Conservation (phyloP, 768 basidiomycete species). For the Tylopilus subfusipes region DNA sequence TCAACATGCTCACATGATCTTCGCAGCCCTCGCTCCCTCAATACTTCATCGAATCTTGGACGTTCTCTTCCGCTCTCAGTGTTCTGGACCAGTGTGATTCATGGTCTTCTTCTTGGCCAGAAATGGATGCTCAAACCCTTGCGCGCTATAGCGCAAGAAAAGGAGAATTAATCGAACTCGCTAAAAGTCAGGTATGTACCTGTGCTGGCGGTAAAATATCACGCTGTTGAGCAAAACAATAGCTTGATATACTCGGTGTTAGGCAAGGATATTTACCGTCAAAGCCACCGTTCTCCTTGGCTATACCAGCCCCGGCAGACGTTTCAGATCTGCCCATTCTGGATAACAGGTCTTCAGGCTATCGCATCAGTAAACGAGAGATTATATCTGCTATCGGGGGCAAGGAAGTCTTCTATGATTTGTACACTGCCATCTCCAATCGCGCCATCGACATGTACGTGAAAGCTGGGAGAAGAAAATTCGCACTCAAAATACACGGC, state of each 20-base stretch:
- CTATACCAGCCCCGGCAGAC: slow-evolving; percentile 24
- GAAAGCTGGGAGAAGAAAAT: slow-evolving; percentile 78
- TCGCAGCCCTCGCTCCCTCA: slow-evolving; percentile 49
- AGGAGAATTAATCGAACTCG: slow-evolving; percentile 89
- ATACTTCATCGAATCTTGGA: slow-evolving; percentile 91
- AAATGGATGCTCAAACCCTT: slow-evolving; percentile 45
- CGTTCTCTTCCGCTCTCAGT: slow-evolving; percentile 83
- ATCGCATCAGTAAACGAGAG: slow-evolving; percentile 54
- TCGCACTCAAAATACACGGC: slow-evolving; percentile 81
- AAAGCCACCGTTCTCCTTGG: slow-evolving; percentile 67
- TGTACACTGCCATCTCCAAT: slow-evolving; percentile 74
- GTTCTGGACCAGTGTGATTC: slow-evolving; percentile 75
- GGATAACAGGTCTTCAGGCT: slow-evolving; percentile 22
- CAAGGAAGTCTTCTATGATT: slow-evolving; percentile 64
- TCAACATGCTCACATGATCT: slow-evolving; percentile 17
- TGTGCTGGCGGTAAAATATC: not conserved
- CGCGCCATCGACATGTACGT: slow-evolving; percentile 83
- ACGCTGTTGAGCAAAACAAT: slow-evolving; percentile 3
- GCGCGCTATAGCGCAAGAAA: slow-evolving; percentile 67
- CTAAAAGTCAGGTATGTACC: slow-evolving; percentile 69
- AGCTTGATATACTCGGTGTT: slow-evolving; percentile 88
- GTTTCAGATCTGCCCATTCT: slow-evolving; percentile 13
- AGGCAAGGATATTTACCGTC: slow-evolving; percentile 66
- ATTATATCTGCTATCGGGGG: slow-evolving; percentile 56
- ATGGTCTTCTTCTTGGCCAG: slow-evolving; percentile 52